phyloP scores from a whole-genome alignment of 1,284 basidiomycete species.

The Takashimella koratensis region DNA sequence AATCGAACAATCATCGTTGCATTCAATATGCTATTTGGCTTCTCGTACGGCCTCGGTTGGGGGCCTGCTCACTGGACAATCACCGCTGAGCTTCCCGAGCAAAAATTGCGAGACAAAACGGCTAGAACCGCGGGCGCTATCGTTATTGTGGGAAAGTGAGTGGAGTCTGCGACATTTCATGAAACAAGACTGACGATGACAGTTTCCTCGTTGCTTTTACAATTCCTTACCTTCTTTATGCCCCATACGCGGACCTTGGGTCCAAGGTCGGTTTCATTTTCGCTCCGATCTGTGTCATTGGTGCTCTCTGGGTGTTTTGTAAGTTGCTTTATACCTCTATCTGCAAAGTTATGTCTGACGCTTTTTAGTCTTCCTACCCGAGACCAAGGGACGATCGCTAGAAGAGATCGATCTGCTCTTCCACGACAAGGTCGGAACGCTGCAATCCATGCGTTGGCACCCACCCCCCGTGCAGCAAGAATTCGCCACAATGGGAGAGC shows the following conservation, averaged over 20 bases:
- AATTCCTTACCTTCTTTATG: conserved; percentile 7
- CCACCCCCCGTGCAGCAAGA: too few species aligned
- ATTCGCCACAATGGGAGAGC: too few species aligned
- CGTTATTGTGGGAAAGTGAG: neutral
- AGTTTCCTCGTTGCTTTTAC: conserved; percentile 8
- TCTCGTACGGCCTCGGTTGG: conserved; percentile 2
- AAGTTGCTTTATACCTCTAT: too few species aligned
- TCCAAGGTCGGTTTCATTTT: conserved; percentile 9
- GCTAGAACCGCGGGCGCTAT: neutral
- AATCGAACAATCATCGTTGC: conserved; percentile 3
- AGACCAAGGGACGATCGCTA: neutral
- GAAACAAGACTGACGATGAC: neutral
- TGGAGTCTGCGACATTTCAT: neutral
- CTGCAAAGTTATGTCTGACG: too few species aligned
- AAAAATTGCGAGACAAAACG: conserved; percentile 4
- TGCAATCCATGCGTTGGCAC: too few species aligned
- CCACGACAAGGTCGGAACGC: too few species aligned
- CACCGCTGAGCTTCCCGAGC: neutral
- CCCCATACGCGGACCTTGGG: conserved; percentile 7
- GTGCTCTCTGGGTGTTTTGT: neutral
- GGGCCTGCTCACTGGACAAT: neutral
- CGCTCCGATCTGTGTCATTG: neutral
- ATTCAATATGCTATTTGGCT: conserved; percentile 2
- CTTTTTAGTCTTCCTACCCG: neutral
- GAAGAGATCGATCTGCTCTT: neutral